Conservation (phyloP, 139 green algal genomes). For the Choricystis sp. region DNA sequence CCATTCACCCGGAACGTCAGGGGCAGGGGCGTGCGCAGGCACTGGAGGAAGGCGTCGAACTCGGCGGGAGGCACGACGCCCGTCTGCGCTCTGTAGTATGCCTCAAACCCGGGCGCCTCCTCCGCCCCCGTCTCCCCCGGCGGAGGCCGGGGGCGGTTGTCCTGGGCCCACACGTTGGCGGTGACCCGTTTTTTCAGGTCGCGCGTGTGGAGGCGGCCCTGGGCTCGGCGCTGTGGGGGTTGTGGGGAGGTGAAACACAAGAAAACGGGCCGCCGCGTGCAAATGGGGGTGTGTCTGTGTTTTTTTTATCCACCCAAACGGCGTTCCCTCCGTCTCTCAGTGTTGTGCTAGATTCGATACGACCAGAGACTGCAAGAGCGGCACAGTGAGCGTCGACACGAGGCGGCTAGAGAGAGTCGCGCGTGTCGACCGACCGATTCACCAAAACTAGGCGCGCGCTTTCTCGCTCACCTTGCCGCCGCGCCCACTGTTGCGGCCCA, state of each 20-base stretch:
- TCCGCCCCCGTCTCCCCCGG: neutral
- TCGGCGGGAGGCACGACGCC: conserved; percentile 21
- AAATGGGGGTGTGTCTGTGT: too few relatives aligned
- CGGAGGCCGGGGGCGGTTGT: conserved; percentile 13
- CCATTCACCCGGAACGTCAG: conserved; percentile 97
- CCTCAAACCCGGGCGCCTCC: conserved; percentile 25
- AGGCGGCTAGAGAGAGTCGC: too few relatives aligned
- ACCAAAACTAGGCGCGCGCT: too few relatives aligned
- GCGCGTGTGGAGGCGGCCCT: conserved; percentile 12
- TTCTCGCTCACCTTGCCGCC: too few relatives aligned
- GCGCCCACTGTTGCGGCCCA: too few relatives aligned
- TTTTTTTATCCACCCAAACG: too few relatives aligned
- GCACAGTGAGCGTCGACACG: too few relatives aligned
- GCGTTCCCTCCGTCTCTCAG: too few relatives aligned
- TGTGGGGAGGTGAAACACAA: neutral
- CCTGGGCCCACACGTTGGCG: conserved; percentile 11
- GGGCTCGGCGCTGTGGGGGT: neutral
- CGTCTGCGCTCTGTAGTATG: conserved; percentile 49
- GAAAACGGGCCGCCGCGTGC: too few relatives aligned
- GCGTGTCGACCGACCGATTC: too few relatives aligned
- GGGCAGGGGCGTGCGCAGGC: conserved; percentile 60
- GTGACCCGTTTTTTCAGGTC: conserved; percentile 21
- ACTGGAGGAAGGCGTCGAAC: conserved; percentile 73
- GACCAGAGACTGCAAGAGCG: too few relatives aligned
- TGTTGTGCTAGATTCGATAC: too few relatives aligned